phyloP scores from a whole-genome alignment of 2,329 filamentous ascomycete species.

The Davidsoniella neocaledoniae region DNA sequence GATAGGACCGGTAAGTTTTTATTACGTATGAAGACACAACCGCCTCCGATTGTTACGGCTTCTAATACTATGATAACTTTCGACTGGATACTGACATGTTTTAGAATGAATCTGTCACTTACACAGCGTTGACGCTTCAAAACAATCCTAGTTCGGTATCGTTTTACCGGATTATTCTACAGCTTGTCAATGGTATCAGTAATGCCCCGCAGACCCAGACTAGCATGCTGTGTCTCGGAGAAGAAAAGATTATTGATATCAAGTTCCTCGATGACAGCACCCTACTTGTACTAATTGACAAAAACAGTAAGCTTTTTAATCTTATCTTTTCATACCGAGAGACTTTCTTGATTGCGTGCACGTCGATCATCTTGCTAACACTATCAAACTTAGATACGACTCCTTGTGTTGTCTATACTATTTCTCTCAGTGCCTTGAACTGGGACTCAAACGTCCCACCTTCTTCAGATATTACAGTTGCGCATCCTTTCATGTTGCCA shows the following conservation, averaged over 20 bases:
- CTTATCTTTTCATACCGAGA: background rate
- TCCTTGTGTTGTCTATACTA: conserved; percentile 6
- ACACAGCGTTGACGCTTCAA: background rate
- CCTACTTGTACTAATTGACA: conserved; percentile 41
- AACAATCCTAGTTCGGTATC: background rate
- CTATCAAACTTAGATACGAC: background rate
- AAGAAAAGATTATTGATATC: conserved; percentile 38
- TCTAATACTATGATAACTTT: background rate
- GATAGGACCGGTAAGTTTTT: conserved; percentile 6
- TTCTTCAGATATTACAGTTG: background rate
- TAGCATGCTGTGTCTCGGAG: conserved; percentile 25
- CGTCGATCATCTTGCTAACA: background rate
- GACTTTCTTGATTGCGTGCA: no score
- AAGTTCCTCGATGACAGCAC: conserved; percentile 49
- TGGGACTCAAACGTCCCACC: conserved; percentile 2
- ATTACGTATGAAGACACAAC: conserved; percentile 17
- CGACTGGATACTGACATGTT: conserved; percentile 24
- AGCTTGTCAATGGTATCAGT: conserved; percentile 43
- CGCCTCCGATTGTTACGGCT: background rate
- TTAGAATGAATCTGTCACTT: conserved; percentile 5
- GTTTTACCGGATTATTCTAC: conserved; percentile 36
- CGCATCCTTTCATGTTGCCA: conserved; percentile 12
- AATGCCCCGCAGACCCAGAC: conserved; percentile 23
- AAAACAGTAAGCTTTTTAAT: conserved; percentile 19
- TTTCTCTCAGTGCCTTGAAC: conserved; percentile 3